phyloP scores from a whole-genome alignment of 768 basidiomycete species.

The Termitomyces sp. region DNA sequence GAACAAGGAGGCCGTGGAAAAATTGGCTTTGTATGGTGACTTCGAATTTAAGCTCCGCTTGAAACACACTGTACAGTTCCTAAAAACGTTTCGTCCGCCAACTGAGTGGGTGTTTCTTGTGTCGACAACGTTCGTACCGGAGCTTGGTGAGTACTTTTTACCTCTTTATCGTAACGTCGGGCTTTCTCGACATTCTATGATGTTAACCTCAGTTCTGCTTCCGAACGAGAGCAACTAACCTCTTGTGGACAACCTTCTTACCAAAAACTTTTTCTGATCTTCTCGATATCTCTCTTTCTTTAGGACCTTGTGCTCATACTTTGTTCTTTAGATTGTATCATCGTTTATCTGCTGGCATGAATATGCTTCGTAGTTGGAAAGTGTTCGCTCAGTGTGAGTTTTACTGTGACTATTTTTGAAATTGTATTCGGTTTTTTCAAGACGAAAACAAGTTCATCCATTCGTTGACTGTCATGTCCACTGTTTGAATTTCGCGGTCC shows the following conservation, averaged over 20 bases:
- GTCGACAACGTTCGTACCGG: background rate
- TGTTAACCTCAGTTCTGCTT: conserved; percentile 55
- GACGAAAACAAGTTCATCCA: conserved; percentile 85
- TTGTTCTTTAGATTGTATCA: conserved; percentile 1
- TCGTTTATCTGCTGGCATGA: background rate
- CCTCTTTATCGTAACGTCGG: background rate
- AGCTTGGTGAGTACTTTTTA: conserved; percentile 16
- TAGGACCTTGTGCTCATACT: conserved; percentile 15
- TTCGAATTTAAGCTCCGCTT: conserved; percentile 20
- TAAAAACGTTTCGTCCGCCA: background rate
- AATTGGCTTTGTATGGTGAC: background rate
- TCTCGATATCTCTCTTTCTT: conserved; percentile 9
- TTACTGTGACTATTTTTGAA: conserved; percentile 14
- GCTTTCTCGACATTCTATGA: conserved; percentile 2
- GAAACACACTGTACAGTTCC: conserved; percentile 36
- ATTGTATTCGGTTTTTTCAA: conserved; percentile 11
- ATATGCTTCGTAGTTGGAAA: background rate
- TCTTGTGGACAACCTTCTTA: conserved; percentile 66
- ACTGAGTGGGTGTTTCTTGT: background rate
- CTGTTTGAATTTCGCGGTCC: conserved; percentile 27
- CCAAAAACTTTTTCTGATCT: conserved; percentile 55
- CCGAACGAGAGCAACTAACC: conserved; percentile 66
- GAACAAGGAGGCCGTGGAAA: background rate
- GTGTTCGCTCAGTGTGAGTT: conserved; percentile 3
- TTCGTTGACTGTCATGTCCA: conserved; percentile 60